Base-by-base conservation (phyloP, 345 rosid genomes). In the Corchorus capsularis region DNA sequence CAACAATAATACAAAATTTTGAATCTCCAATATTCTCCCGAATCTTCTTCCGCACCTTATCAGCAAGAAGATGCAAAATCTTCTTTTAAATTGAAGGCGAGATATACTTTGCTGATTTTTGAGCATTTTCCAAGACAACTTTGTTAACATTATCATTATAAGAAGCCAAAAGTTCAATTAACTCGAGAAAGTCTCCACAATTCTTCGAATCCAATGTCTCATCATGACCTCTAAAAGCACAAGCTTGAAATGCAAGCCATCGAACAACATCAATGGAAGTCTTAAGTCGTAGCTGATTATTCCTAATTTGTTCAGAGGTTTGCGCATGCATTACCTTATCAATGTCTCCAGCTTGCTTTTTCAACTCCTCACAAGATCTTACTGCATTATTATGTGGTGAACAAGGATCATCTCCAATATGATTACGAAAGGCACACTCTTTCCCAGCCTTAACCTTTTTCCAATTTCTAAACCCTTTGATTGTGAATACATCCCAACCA, bases 211-310 rank as follows among this genome's bases (percentile, higher is more conserved):
- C 10, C 5, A 13, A 2, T 8, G 19, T 15, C 54, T 54, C 56
- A 54, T 75, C 60, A 45, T 67, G n/a, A 14, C 79, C 73, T 67
- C 16, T 56, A 56, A 67, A 56, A 13, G 67, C 73, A 56, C 8
- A 67, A 39, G n/a, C 67, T 46, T 57, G 35, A 16, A 76, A 76
- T 2, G 47, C 27, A 5, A 76, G 8, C 46, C 10, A 76, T 5
- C 35, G 9, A 66, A 32, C 17, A 13, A 13, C 65, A 15, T 72
- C 13, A 16, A 41, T 43, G 12, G 3, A 56, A 14, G 39, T 41
- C 34, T 35, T 27, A 3, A 62, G 4, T 62, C 14, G 17, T 14
- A 62, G 7, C 14, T 17, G 2, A 8, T 62, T 62, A 13, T 62
- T 10, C 20, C 15, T 15, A 7, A 53, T 53, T 0, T 53, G 2